Evolutionary conservation across 2,329 filamentous ascomycete genomes (phyloP).

Genomic region (Fusarium heterosporum): DNA sequence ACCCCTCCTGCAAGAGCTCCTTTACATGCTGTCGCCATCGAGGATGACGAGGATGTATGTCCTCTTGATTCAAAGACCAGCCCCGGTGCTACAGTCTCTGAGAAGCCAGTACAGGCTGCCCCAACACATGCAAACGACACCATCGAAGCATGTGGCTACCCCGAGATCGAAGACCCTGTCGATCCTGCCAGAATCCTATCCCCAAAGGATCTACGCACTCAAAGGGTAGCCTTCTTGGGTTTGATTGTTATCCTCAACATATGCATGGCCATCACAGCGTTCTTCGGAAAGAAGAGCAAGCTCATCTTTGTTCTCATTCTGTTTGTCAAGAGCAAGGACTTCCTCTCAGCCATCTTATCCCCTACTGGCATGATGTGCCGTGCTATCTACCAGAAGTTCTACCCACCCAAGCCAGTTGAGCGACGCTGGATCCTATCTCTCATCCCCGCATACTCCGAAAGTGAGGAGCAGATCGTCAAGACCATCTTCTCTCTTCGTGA

Average conservation of each 20-base stretch:
- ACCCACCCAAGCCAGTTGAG: slow-evolving; percentile 6
- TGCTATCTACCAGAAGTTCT: slow-evolving; percentile 10
- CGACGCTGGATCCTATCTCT: slow-evolving; percentile 38
- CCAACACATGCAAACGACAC: slow-evolving; percentile 6
- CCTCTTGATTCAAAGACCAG: neutral
- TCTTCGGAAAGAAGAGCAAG: slow-evolving; percentile 38
- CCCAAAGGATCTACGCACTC: slow-evolving; percentile 27
- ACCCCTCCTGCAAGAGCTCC: neutral
- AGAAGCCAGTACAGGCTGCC: neutral
- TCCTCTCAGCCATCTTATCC: slow-evolving; percentile 33
- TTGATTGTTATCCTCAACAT: slow-evolving; percentile 35
- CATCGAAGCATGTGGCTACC: slow-evolving; percentile 33
- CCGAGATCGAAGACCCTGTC: slow-evolving; percentile 31
- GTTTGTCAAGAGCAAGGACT: slow-evolving; percentile 43
- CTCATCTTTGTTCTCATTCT: slow-evolving; percentile 29
- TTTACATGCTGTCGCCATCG: neutral
- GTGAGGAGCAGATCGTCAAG: slow-evolving; percentile 43
- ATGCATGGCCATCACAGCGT: slow-evolving; percentile 25
- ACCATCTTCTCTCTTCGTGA: slow-evolving; percentile 40
- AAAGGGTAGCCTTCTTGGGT: slow-evolving; percentile 30
- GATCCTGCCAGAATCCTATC: slow-evolving; percentile 33
- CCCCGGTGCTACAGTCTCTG: neutral
- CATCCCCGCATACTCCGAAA: slow-evolving; percentile 42
- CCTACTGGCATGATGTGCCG: slow-evolving; percentile 24
- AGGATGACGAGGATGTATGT: slow-evolving; percentile 1